Conservation (phyloP, 2,329 filamentous ascomycete genomes). For the Trichoderma sp. region DNA sequence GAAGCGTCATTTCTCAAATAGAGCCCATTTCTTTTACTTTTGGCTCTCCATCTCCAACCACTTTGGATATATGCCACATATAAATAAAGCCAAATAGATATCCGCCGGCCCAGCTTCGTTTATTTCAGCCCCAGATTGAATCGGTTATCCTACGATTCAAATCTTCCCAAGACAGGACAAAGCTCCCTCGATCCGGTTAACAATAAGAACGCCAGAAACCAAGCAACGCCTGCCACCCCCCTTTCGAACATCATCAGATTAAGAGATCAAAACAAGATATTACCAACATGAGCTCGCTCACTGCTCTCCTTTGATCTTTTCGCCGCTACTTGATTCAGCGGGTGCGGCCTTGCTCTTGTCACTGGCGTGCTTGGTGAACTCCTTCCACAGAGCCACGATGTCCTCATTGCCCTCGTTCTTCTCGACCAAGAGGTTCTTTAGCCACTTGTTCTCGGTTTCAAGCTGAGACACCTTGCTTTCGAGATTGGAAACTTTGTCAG, state of each 20-base stretch:
- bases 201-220: constrained; percentile 19
- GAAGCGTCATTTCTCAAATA: constrained; percentile 21
- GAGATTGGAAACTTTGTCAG: constrained; percentile 74
- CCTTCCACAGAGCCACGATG: constrained; percentile 56
- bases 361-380: constrained; percentile 49
- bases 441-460: constrained; percentile 83
- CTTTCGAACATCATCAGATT: constrained; percentile 6
- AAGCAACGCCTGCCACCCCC: constrained; percentile 21
- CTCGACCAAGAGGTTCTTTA: constrained; percentile 79
- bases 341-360: constrained; percentile 39
- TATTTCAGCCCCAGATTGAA: constrained; percentile 16
- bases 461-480: constrained; percentile 75
- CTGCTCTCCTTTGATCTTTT: constrained; percentile 23
- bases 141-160: constrained; percentile 14
- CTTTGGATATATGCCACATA: constrained; percentile 25
- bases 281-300: constrained; percentile 4
- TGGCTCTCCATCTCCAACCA: constrained; percentile 18
- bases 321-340: constrained; percentile 34
- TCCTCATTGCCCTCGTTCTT: constrained; percentile 71
- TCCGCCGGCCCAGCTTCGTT: constrained; percentile 20
- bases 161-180: constrained; percentile 19
- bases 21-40: constrained; percentile 17
- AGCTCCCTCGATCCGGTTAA: constrained; percentile 11
- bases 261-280: background rate
- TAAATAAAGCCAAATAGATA: constrained; percentile 14